Percentiles rank a stretch among this genome's conserved stretches.
phyloP scores from a whole-genome alignment of 1,139 yeast species.

The Geotrichum bryndzae region DNA sequence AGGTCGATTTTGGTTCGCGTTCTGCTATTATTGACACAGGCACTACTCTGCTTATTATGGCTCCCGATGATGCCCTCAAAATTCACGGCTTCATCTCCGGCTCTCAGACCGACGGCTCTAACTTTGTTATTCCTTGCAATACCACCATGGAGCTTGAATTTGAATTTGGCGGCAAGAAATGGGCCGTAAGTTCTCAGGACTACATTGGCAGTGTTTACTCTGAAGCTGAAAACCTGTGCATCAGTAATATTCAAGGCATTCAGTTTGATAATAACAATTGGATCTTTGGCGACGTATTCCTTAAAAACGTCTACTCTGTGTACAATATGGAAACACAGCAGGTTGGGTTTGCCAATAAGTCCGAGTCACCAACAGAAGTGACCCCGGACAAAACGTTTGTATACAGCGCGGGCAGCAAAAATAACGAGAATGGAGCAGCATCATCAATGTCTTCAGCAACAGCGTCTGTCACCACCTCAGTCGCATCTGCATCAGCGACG shows the following conservation, averaged over 20 bases:
- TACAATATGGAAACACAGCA: conserved; percentile 48
- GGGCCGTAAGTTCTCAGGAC: conserved; percentile 36
- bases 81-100: conserved; percentile 48
- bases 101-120: conserved; percentile 50
- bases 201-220: conserved; percentile 13
- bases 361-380: conserved; percentile 21
- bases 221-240: conserved; percentile 64
- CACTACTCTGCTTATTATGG: conserved; percentile 55
- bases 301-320: conserved; percentile 52
- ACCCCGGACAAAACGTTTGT: conserved; percentile 25
- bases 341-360: conserved; percentile 48
- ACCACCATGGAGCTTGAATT: conserved; percentile 39
- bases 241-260: conserved; percentile 58
- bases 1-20: conserved; percentile 42
- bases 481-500: neutral
- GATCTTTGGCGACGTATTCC: conserved; percentile 58
- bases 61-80: conserved; percentile 49
- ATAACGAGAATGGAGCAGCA: neutral
- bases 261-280: conserved; percentile 39
- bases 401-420: neutral
- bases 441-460: neutral
- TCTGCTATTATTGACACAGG: conserved; percentile 60
- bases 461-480: neutral
- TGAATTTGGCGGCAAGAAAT: conserved; percentile 42
- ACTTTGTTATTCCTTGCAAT: conserved; percentile 57